Percentiles rank a stretch among this genome's conserved stretches.
Conservation (phyloP, 1,284 basidiomycete species). For the Sphagnurus paluster region DNA sequence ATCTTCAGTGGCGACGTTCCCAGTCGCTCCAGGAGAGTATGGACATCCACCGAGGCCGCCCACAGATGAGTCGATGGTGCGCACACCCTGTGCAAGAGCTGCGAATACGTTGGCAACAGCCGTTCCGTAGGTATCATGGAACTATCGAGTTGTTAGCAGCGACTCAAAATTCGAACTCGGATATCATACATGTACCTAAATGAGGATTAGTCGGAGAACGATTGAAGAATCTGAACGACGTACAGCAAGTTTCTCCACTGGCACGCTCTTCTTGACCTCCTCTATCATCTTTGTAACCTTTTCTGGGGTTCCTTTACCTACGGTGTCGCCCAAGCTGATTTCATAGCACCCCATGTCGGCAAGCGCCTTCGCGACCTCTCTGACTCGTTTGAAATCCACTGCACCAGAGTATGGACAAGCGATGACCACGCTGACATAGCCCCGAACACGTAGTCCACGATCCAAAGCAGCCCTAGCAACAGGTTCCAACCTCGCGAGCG, state of each 20-base stretch:
- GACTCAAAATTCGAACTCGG: not conserved
- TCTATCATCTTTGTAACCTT: slow-evolving; percentile 70
- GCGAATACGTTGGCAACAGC: slow-evolving; percentile 73
- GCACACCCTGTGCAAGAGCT: slow-evolving; percentile 64
- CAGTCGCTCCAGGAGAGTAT: slow-evolving; percentile 92
- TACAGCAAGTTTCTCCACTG: slow-evolving; percentile 70
- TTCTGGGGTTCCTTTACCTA: slow-evolving; percentile 81
- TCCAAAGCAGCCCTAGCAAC: slow-evolving; percentile 66
- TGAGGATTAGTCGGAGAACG: slow-evolving; percentile 1
- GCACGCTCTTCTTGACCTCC: slow-evolving; percentile 63
- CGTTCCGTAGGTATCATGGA: slow-evolving; percentile 91
- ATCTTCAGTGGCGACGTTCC: slow-evolving; percentile 92
- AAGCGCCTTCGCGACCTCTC: slow-evolving; percentile 71
- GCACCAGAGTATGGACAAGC: slow-evolving; percentile 85
- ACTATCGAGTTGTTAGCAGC: slow-evolving; percentile 44
- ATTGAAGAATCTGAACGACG: slow-evolving; percentile 29
- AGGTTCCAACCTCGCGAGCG: slow-evolving; percentile 62
- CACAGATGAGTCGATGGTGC: slow-evolving; percentile 74
- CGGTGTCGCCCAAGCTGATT: slow-evolving; percentile 90
- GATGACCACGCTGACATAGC: slow-evolving; percentile 86
- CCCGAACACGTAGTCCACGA: slow-evolving; percentile 75
- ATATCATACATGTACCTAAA: slow-evolving; percentile 58
- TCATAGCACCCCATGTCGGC: slow-evolving; percentile 94
- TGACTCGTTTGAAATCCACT: slow-evolving; percentile 68
- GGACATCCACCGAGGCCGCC: slow-evolving; percentile 94